A percentile compares a stretch with the other conserved stretches of the same genome.
Evolutionary conservation across 257 asterid species (phyloP).

Genomic region (Penstemon barbatus): DNA sequence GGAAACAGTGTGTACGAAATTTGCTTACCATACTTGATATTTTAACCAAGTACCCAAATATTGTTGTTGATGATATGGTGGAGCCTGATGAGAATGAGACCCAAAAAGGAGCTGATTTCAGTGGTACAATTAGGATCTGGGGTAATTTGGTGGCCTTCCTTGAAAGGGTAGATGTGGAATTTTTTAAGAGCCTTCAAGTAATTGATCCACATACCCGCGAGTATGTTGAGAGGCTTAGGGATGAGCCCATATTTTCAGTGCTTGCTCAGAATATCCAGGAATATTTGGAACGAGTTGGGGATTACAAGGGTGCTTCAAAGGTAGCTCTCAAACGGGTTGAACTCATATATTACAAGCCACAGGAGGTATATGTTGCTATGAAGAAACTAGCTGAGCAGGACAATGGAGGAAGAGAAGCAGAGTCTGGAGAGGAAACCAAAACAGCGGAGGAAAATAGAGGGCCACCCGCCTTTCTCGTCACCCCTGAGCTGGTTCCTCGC

Average conservation of each 20-base stretch:
- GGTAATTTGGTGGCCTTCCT: slow-evolving; percentile 92
- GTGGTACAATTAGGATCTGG: slow-evolving; percentile 83
- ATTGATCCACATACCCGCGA: slow-evolving; percentile 97
- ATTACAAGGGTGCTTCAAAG: slow-evolving; percentile 84
- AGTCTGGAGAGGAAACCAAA: slow-evolving; percentile 59
- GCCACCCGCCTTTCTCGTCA: slow-evolving; percentile 63
- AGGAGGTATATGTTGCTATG: slow-evolving; percentile 93
- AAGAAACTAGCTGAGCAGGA: slow-evolving; percentile 79
- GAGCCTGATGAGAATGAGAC: slow-evolving; percentile 95
- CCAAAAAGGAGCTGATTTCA: slow-evolving; percentile 71
- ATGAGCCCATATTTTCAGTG: slow-evolving; percentile 79
- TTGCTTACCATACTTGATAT: slow-evolving; percentile 70
- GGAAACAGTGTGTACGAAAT: slow-evolving; percentile 90
- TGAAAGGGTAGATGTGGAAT: slow-evolving; percentile 83
- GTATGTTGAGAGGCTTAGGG: slow-evolving; percentile 88
- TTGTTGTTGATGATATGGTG: slow-evolving; percentile 86
- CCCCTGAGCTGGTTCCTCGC: slow-evolving; percentile 84
- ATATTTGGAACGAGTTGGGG: slow-evolving; percentile 63
- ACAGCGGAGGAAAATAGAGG: slow-evolving; percentile 59
- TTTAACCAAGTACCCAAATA: slow-evolving; percentile 74
- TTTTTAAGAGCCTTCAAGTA: slow-evolving; percentile 90
- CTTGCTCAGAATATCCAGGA: slow-evolving; percentile 90
- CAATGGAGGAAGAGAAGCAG: slow-evolving; percentile 43
- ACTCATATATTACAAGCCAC: slow-evolving; percentile 88
- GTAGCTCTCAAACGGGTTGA: slow-evolving; percentile 95